phyloP scores from a whole-genome alignment of 371 early-diverging fungal species.

The Dinochytrium kinnereticum region DNA sequence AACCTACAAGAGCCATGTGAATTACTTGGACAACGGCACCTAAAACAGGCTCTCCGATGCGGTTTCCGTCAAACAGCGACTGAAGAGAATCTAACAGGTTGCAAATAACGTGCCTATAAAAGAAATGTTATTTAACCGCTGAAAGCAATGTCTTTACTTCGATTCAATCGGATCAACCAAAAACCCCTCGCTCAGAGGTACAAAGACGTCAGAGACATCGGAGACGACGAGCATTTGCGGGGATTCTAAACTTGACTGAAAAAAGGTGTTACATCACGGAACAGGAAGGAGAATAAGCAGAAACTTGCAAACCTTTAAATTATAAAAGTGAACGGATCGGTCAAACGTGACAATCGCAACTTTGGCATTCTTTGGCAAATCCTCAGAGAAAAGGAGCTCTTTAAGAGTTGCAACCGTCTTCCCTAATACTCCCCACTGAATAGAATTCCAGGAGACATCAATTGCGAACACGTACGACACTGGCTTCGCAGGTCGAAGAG shows the following conservation, averaged over 20 bases:
- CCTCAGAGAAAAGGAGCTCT: conserved; percentile 68
- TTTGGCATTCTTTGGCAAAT: conserved; percentile 60
- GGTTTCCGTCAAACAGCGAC: conserved; percentile 77
- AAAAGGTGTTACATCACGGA: background rate
- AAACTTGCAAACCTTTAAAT: conserved; percentile 80
- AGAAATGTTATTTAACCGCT: background rate
- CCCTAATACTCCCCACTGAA: conserved; percentile 82
- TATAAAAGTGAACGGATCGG: conserved; percentile 93
- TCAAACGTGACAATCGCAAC: conserved; percentile 93
- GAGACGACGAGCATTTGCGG: conserved; percentile 96
- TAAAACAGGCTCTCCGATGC: conserved; percentile 73
- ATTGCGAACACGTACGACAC: conserved; percentile 86
- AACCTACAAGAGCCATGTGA: conserved; percentile 70
- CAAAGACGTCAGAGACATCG: conserved; percentile 90
- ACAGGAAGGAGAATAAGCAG: background rate
- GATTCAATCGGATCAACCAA: conserved; percentile 84
- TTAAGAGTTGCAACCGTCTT: conserved; percentile 69
- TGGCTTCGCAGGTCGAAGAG: conserved; percentile 68
- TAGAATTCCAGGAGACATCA: conserved; percentile 87
- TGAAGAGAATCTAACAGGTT: conserved; percentile 82
- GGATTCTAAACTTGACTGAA: conserved; percentile 74
- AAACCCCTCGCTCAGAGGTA: conserved; percentile 86
- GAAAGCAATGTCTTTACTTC: conserved; percentile 39
- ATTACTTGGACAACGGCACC: conserved; percentile 86
- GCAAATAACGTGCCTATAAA: conserved; percentile 70